Conservation (phyloP, 2,329 filamentous ascomycete species). For the Passalora sequoiae region DNA sequence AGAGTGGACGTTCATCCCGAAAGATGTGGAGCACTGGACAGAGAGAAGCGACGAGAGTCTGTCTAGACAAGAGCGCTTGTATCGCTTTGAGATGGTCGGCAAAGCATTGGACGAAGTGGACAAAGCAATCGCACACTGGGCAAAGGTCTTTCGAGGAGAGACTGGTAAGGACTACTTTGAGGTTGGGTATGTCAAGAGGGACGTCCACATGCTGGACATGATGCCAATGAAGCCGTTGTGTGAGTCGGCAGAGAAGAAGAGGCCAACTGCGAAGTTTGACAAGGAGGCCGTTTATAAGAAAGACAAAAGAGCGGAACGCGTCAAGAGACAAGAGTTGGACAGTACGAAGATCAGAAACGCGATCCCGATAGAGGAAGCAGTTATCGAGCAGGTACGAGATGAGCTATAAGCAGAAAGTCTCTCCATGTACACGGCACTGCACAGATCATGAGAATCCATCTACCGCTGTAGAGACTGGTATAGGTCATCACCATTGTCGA, state of each 20-base stretch:
- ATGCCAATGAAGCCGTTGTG: slow-evolving; percentile 38
- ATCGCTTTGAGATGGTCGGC: slow-evolving; percentile 58
- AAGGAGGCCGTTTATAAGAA: slow-evolving; percentile 15
- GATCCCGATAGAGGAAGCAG: slow-evolving; percentile 3
- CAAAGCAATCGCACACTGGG: slow-evolving; percentile 72
- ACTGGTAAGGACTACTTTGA: slow-evolving; percentile 71
- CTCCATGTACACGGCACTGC: not conserved
- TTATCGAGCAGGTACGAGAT: slow-evolving; percentile 1
- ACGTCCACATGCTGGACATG: slow-evolving; percentile 57
- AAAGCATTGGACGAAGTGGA: slow-evolving; percentile 61
- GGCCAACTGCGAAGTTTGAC: slow-evolving; percentile 44
- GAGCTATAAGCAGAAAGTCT: slow-evolving; percentile 4
- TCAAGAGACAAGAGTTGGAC: slow-evolving; percentile 8
- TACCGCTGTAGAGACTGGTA: no score
- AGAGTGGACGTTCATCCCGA: slow-evolving; percentile 72
- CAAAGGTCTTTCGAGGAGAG: slow-evolving; percentile 64
- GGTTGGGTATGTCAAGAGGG: slow-evolving; percentile 66
- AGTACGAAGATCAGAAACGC: slow-evolving; percentile 7
- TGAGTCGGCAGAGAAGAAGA: slow-evolving; percentile 60
- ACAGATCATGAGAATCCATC: no score
- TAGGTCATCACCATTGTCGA: no score
- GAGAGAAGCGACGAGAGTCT: slow-evolving; percentile 22
- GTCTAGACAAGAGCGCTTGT: slow-evolving; percentile 25
- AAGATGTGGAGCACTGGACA: slow-evolving; percentile 45
- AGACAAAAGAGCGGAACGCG: slow-evolving; percentile 8